Conservation (phyloP, 192 early-diverging fungal genomes). For the Coemansia aciculifera region DNA sequence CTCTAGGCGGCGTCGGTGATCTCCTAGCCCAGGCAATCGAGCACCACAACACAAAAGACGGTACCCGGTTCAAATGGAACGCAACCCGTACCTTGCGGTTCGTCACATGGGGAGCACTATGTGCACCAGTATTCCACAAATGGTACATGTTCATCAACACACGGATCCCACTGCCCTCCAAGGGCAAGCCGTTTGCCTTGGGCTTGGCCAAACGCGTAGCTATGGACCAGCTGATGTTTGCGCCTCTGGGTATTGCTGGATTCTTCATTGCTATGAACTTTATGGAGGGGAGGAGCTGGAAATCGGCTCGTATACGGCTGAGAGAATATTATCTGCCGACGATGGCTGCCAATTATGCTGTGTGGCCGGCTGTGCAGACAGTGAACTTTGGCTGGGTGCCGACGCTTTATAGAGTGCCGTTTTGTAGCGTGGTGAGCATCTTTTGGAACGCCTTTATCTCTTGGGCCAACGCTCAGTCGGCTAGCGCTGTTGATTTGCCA, state of each 20-base stretch:
- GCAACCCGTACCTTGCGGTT: conserved; percentile 59
- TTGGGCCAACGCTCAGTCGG: conserved; percentile 57
- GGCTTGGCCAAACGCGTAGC: conserved; percentile 58
- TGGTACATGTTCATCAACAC: conserved; percentile 73
- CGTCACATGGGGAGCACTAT: conserved; percentile 65
- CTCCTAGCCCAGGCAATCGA: conserved; percentile 63
- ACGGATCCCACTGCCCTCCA: conserved; percentile 56
- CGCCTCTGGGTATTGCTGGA: conserved; percentile 66
- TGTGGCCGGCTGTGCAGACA: conserved; percentile 74
- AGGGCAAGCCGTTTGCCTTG: background rate
- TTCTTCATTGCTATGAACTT: conserved; percentile 68
- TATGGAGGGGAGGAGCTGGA: conserved; percentile 56
- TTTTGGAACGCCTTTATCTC: conserved; percentile 77
- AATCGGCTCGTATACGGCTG: conserved; percentile 62
- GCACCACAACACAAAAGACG: conserved; percentile 19
- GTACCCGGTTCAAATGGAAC: conserved; percentile 29
- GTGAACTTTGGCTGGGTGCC: conserved; percentile 75
- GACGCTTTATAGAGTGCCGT: conserved; percentile 64
- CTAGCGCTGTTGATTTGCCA: conserved; percentile 24
- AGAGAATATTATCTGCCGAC: conserved; percentile 60
- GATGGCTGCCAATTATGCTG: conserved; percentile 66
- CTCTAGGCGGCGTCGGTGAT: conserved; percentile 65
- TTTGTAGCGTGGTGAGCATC: conserved; percentile 70
- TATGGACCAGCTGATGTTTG: conserved; percentile 66
- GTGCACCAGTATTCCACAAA: conserved; percentile 66